A percentile compares a stretch with the other conserved stretches of the same genome.
phyloP scores from a whole-genome alignment of 2,329 filamentous ascomycete species.

The Thermoascus crustaceus region DNA sequence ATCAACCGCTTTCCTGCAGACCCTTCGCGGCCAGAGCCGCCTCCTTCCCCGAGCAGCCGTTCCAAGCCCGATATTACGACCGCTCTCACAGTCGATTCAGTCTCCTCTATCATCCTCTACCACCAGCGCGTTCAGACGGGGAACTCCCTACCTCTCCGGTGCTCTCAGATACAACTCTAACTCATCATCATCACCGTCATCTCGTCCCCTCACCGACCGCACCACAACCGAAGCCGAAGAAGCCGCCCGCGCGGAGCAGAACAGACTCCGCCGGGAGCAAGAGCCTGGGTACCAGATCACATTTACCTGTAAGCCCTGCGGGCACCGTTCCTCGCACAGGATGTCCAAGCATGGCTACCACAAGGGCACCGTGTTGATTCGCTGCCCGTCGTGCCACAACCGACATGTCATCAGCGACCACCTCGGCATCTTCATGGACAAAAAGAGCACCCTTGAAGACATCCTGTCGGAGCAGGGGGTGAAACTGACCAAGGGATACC shows the following conservation, averaged over 20 bases:
- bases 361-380: constrained; percentile 77
- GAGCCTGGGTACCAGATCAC: constrained; percentile 74
- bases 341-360: constrained; percentile 95
- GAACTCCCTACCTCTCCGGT: constrained; percentile 5
- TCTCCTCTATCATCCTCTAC: constrained; percentile 6
- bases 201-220: constrained; percentile 27
- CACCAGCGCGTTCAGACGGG: constrained; percentile 3
- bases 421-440: constrained; percentile 52
- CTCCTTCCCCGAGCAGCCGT: constrained; percentile 11
- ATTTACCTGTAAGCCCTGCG: constrained; percentile 88
- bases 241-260: constrained; percentile 25
- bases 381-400: constrained; percentile 77
- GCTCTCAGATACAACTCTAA: constrained; percentile 23
- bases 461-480: constrained; percentile 44
- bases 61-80: constrained; percentile 12
- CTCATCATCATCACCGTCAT: constrained; percentile 16
- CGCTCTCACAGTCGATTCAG: constrained; percentile 15
- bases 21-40: constrained; percentile 15
- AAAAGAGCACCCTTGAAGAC: constrained; percentile 36
- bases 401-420: constrained; percentile 91
- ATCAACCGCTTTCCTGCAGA: constrained; percentile 11
- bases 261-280: constrained; percentile 29
- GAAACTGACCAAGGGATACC: constrained; percentile 68
- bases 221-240: constrained; percentile 18
- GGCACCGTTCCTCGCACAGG: constrained; percentile 68